Percentiles rank a stretch among this genome's conserved stretches.
Conservation (phyloP, 305 asterid genomes). For the Plantago rigida region DNA sequence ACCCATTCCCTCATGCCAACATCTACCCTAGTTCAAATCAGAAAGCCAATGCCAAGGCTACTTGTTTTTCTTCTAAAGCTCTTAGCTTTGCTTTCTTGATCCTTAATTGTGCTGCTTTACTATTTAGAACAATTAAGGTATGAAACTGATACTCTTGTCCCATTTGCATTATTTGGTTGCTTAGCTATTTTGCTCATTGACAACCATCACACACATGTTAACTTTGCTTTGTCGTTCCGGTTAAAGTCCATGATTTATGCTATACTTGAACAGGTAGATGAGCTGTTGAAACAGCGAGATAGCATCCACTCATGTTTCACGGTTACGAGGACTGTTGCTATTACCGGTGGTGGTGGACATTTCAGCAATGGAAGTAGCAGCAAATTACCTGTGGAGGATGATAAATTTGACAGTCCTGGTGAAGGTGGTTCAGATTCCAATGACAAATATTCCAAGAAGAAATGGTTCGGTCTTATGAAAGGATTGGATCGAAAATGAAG, state of each 20-base stretch:
- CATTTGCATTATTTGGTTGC: too few relatives aligned
- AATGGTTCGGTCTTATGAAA: conserved; percentile 73
- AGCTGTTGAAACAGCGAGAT: conserved; percentile 82
- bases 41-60: too few relatives aligned
- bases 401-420: conserved; percentile 51
- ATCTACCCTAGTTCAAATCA: too few relatives aligned
- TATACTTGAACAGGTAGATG: conserved; percentile 58
- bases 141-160: too few relatives aligned
- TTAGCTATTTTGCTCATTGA: neutral
- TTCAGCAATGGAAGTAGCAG: conserved; percentile 54
- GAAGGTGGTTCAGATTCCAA: conserved; percentile 80
- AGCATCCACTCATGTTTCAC: conserved; percentile 75
- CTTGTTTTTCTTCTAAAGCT: too few relatives aligned
- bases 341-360: conserved; percentile 38
- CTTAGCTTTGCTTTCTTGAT: too few relatives aligned
- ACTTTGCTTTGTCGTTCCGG: neutral
- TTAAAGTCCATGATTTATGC: conserved; percentile 2
- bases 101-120: too few relatives aligned
- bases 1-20: too few relatives aligned
- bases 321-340: conserved; percentile 44
- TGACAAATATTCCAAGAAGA: conserved; percentile 69
- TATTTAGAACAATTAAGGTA: too few relatives aligned
- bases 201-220: neutral
- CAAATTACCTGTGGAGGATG: conserved; percentile 38
- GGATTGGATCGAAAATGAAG: conserved; percentile 37